phyloP scores from a whole-genome alignment of 805 yeast genomes.

The Barnettozyma populi region DNA sequence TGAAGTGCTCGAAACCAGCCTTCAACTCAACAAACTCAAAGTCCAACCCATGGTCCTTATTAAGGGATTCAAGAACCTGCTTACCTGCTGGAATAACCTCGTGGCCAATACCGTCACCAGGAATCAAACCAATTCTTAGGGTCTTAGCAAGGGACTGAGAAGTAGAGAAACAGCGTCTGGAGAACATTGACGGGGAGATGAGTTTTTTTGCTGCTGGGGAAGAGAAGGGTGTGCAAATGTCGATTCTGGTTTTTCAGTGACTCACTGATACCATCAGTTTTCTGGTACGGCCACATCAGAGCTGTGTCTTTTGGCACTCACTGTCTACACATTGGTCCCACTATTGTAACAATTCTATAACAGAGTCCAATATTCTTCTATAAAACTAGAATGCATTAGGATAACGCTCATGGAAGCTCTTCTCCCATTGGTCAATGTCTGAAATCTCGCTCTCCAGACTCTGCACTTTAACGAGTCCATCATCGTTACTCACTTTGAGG shows the following conservation, averaged over 20 bases:
- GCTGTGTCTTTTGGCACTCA: no score
- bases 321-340: neutral
- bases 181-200: neutral
- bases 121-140: slow-evolving; percentile 68
- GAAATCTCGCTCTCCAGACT: slow-evolving; percentile 28
- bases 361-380: no score
- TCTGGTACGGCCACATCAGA: neutral
- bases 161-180: slow-evolving; percentile 30
- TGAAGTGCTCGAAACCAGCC: slow-evolving; percentile 94
- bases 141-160: slow-evolving; percentile 34
- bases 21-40: slow-evolving; percentile 84
- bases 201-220: neutral
- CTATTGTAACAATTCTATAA: neutral
- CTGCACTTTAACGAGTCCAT: slow-evolving; percentile 9
- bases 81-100: slow-evolving; percentile 98
- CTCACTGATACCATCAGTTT: neutral
- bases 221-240: neutral
- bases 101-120: slow-evolving; percentile 98
- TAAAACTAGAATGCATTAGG: slow-evolving; percentile 45
- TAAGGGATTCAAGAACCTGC: slow-evolving; percentile 77
- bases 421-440: slow-evolving; percentile 56
- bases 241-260: neutral
- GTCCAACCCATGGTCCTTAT: slow-evolving; percentile 65
- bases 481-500: slow-evolving; percentile 3
- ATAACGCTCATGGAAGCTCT: slow-evolving; percentile 49